phyloP scores from a whole-genome alignment of 2,329 filamentous ascomycete genomes.

The Dryadomyces quercivorus region DNA sequence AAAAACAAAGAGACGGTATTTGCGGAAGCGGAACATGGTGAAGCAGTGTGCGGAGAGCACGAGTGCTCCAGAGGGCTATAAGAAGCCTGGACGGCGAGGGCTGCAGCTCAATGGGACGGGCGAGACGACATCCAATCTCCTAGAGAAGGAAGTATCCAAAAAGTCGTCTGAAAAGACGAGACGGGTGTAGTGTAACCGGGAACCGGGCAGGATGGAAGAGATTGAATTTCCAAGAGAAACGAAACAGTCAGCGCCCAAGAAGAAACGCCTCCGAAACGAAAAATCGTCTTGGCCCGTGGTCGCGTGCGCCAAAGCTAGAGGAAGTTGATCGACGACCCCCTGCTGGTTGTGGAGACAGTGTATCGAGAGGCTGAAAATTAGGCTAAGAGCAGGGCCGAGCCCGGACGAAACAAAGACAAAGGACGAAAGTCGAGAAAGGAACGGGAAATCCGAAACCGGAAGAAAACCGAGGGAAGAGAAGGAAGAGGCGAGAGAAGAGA shows the following conservation, averaged over 20 bases:
- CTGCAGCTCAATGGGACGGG: no score
- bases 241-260: no score
- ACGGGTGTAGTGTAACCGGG: no score
- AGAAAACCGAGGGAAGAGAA: no score
- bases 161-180: no score
- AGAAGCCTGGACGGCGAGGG: neutral
- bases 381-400: neutral
- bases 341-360: neutral
- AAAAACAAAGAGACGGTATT: slow-evolving; percentile 48
- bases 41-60: neutral
- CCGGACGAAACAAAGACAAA: neutral
- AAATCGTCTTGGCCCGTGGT: neutral
- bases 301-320: neutral
- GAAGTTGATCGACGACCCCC: neutral
- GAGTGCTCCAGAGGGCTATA: neutral
- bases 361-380: neutral
- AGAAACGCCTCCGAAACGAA: neutral
- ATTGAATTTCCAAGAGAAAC: neutral
- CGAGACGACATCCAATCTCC: no score
- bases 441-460: no score
- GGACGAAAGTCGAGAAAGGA: neutral
- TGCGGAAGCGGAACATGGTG: slow-evolving; percentile 43
- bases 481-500: neutral
- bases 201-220: no score
- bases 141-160: no score